A percentile compares a stretch with the other conserved stretches of the same genome.
phyloP scores from a whole-genome alignment of 208 protist species.

The Leishmania tarentolae region DNA sequence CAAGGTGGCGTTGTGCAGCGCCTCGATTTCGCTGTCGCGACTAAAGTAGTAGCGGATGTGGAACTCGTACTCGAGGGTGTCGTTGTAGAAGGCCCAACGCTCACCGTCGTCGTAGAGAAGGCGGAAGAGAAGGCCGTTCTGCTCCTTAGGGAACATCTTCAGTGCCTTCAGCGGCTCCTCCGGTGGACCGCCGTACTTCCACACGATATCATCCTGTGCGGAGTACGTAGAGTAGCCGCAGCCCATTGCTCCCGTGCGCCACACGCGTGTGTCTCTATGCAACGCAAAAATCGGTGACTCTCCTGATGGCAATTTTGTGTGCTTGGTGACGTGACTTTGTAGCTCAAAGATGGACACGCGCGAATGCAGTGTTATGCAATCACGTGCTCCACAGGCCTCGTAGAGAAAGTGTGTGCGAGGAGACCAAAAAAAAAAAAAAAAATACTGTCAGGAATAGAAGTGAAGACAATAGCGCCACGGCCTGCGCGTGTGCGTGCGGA shows the following conservation, averaged over 20 bases:
- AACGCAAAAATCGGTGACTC: background rate
- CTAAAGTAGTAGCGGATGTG: conserved; percentile 72
- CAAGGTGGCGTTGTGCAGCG: conserved; percentile 58
- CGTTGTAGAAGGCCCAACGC: conserved; percentile 79
- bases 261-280: background rate
- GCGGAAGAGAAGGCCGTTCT: conserved; percentile 74
- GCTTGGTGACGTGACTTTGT: background rate
- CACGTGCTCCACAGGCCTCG: background rate
- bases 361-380: background rate
- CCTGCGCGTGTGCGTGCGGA: background rate
- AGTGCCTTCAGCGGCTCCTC: conserved; percentile 60
- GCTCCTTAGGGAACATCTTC: conserved; percentile 68
- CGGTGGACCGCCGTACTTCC: conserved; percentile 60
- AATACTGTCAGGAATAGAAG: background rate
- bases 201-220: conserved; percentile 68
- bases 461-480: background rate
- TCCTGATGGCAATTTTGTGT: background rate
- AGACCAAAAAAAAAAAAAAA: conserved; percentile 1
- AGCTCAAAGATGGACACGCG: background rate
- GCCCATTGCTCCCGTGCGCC: conserved; percentile 42
- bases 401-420: conserved; percentile 12
- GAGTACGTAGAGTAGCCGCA: conserved; percentile 73
- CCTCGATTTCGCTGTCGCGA: conserved; percentile 55
- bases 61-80: conserved; percentile 78
- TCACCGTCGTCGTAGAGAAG: conserved; percentile 60